phyloP scores from a whole-genome alignment of 805 yeast genomes.

The Candida pini region DNA sequence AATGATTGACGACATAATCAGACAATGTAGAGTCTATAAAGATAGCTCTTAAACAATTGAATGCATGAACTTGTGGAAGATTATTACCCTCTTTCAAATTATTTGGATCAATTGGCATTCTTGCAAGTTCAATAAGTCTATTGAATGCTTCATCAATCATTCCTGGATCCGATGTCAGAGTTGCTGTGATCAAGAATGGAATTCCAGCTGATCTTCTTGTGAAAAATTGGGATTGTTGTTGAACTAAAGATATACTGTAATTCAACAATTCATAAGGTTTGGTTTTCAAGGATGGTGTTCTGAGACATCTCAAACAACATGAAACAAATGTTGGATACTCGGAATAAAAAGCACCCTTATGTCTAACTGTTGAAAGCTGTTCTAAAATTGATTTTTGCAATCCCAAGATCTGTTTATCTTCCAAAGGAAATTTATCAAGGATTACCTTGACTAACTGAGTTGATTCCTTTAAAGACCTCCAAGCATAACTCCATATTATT shows the following conservation, averaged over 20 bases:
- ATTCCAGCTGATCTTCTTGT: conserved; percentile 92
- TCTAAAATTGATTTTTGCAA: conserved; percentile 53
- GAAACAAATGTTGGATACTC: conserved; percentile 75
- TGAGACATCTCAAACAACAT: conserved; percentile 54
- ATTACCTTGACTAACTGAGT: conserved; percentile 47
- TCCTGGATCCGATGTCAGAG: conserved; percentile 48
- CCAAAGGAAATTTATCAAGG: conserved; percentile 30
- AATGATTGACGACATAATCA: conserved; percentile 40
- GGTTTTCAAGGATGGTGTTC: conserved; percentile 22
- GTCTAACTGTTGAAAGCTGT: conserved; percentile 72
- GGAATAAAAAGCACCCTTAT: conserved; percentile 89
- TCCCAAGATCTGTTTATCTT: conserved; percentile 22
- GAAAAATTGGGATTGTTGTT: conserved; percentile 58
- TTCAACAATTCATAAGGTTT: conserved; percentile 56
- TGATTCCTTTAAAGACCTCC: conserved; percentile 81
- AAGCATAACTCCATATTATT: conserved; percentile 58
- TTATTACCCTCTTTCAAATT: conserved; percentile 48
- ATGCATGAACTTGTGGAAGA: conserved; percentile 90
- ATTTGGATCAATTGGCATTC: conserved; percentile 37
- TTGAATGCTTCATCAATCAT: conserved; percentile 47
- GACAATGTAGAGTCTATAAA: conserved; percentile 69
- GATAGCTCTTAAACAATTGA: conserved; percentile 73
- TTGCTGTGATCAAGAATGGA: conserved; percentile 73
- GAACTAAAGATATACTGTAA: conserved; percentile 37
- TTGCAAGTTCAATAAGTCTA: conserved; percentile 49